These are phyloP conservation scores for Pseudognaphalium luteoalbum DNA, from an alignment of 129 eudicot species.

Conservation along the genomic window DNA sequence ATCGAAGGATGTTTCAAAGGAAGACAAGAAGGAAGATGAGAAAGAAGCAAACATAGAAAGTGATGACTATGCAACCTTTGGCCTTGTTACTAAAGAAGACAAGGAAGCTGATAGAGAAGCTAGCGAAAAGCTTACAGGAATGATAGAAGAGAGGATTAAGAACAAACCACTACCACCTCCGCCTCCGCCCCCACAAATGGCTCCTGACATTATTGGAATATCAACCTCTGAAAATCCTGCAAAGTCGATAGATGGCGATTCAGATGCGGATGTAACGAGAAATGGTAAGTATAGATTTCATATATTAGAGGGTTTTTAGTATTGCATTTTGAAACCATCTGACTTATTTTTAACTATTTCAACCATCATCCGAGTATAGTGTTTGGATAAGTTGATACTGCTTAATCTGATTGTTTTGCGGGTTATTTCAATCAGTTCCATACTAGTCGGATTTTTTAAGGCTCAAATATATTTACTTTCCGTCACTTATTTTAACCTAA, in stretches of 20 bases:
- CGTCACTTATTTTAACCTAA: neutral
- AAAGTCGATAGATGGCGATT: conserved; percentile 64
- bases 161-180: conserved; percentile 93
- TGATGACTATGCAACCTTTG: conserved; percentile 55
- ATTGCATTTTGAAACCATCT: neutral
- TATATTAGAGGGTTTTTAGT: neutral
- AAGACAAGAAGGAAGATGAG: conserved; percentile 33
- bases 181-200: conserved; percentile 66
- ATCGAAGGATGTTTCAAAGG: conserved; percentile 43
- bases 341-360: neutral
- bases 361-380: neutral
- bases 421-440: neutral
- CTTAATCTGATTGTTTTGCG: neutral
- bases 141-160: conserved; percentile 90
- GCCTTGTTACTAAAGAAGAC: conserved; percentile 88
- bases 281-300: conserved; percentile 43
- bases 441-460: neutral
- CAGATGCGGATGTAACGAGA: conserved; percentile 54
- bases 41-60: conserved; percentile 51
- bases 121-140: conserved; percentile 60
- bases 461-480: neutral
- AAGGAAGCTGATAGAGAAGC: conserved; percentile 79
- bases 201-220: conserved; percentile 40
- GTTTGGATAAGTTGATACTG: neutral
- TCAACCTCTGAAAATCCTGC: conserved; percentile 58